A percentile compares a stretch with the other conserved stretches of the same genome.
Conservation (phyloP, 179 eudicot species). For the Beta lomatogona region DNA sequence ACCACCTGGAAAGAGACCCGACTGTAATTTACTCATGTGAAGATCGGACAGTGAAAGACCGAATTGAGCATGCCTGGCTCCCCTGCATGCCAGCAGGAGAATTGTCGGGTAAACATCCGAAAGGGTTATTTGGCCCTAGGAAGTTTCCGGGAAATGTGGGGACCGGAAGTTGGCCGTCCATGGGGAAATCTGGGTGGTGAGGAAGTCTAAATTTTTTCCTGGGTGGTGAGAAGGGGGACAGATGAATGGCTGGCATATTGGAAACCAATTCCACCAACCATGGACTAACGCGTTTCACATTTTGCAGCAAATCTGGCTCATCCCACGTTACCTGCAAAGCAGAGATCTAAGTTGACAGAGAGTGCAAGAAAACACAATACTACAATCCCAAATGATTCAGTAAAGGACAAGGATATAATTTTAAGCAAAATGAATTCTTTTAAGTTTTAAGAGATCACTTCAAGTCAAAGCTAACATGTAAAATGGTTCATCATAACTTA, state of each 20-base stretch:
- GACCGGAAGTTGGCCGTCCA: constrained; percentile 53
- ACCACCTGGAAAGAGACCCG: constrained; percentile 49
- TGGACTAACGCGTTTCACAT: constrained; percentile 88
- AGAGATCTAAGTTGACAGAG: not conserved
- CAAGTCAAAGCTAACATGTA: not conserved
- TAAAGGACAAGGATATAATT: not conserved
- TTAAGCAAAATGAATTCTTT: not conserved
- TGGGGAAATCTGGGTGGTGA: constrained; percentile 64
- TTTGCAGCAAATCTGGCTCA: constrained; percentile 91
- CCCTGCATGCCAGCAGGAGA: constrained; percentile 96
- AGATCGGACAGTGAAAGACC: constrained; percentile 53
- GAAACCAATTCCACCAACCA: constrained; percentile 93
- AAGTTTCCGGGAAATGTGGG: constrained; percentile 53
- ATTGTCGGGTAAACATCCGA: constrained; percentile 58
- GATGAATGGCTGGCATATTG: constrained; percentile 67
- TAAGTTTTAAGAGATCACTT: not conserved
- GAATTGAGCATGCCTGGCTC: constrained; percentile 97
- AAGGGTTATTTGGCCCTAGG: constrained; percentile 59
- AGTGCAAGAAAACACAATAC: not conserved
- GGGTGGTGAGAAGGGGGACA: constrained; percentile 81
- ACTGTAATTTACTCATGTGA: constrained; percentile 56
- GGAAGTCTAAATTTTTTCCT: constrained; percentile 82
- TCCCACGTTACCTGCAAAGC: constrained; percentile 86
- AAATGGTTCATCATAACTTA: not conserved
- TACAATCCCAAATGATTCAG: not conserved